These are phyloP conservation scores for Thelephora aurantiotincta DNA, from an alignment of 768 basidiomycete genomes.

Conservation along the genomic window DNA sequence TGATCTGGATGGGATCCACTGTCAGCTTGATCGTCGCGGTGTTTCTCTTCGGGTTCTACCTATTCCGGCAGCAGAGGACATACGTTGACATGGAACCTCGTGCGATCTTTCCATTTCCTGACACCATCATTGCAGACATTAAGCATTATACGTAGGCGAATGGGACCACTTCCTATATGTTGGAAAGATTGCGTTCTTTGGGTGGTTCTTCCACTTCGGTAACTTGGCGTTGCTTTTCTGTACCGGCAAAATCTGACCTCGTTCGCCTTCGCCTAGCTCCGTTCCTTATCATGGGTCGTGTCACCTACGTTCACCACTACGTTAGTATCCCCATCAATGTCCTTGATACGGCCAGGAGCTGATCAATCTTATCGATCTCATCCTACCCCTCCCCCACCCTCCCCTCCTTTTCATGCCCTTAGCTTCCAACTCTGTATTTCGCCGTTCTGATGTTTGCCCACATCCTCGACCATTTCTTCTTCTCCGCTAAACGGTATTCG, in stretches of 20 bases:
- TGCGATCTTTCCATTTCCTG: slow-evolving; percentile 22
- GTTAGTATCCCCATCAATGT: slow-evolving; percentile 29
- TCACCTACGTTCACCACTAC: slow-evolving; percentile 94
- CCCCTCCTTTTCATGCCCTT: not conserved
- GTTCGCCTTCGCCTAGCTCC: slow-evolving; percentile 41
- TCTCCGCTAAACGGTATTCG: slow-evolving; percentile 54
- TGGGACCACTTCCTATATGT: slow-evolving; percentile 95
- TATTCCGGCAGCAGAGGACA: slow-evolving; percentile 75
- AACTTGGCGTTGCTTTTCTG: slow-evolving; percentile 15
- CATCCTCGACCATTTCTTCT: slow-evolving; percentile 86
- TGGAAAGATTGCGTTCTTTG: slow-evolving; percentile 78
- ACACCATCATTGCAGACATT: slow-evolving; percentile 2
- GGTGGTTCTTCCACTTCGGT: slow-evolving; percentile 90
- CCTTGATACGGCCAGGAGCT: too few relatives aligned
- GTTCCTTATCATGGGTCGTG: slow-evolving; percentile 96
- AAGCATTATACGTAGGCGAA: slow-evolving; percentile 36
- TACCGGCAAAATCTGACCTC: not conserved
- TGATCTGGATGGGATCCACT: slow-evolving; percentile 82
- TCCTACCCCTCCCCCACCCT: not conserved
- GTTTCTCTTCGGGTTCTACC: slow-evolving; percentile 45
- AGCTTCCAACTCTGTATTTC: slow-evolving; percentile 97
- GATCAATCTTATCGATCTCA: too few relatives aligned
- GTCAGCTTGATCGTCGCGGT: slow-evolving; percentile 46
- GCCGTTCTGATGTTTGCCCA: slow-evolving; percentile 85
- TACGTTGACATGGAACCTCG: slow-evolving; percentile 85